A percentile compares a stretch with the other conserved stretches of the same genome.
phyloP scores from a whole-genome alignment of 345 rosid species.

The Garcia nutans region DNA sequence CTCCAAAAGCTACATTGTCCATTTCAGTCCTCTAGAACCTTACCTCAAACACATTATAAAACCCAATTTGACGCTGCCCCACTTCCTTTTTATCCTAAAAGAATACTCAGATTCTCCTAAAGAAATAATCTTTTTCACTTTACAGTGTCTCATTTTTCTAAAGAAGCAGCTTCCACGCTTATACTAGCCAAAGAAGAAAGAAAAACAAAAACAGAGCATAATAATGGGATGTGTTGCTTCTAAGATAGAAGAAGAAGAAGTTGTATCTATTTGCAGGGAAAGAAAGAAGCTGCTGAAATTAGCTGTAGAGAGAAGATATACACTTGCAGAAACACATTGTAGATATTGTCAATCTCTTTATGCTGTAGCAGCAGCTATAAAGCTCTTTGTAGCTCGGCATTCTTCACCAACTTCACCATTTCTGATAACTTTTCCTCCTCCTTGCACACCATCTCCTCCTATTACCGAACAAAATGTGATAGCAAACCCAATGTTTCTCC shows the following conservation, averaged over 20 bases:
- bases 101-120: constrained; percentile 26
- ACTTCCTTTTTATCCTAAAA: constrained; percentile 29
- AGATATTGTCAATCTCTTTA: constrained; percentile 63
- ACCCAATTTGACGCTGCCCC: constrained; percentile 29
- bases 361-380: constrained; percentile 66
- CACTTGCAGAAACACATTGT: constrained; percentile 64
- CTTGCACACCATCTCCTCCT: constrained; percentile 27
- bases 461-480: constrained; percentile 32
- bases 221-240: constrained; percentile 74
- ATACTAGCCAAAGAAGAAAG: constrained; percentile 12
- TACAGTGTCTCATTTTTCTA: constrained; percentile 17
- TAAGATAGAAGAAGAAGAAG: constrained; percentile 62
- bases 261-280: constrained; percentile 65
- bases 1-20: constrained; percentile 21
- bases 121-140: constrained; percentile 36
- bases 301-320: constrained; percentile 58
- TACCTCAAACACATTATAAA: constrained; percentile 11
- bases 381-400: constrained; percentile 72
- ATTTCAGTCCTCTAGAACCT: constrained; percentile 3
- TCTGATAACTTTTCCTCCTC: constrained; percentile 56
- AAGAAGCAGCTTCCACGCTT: constrained; percentile 25
- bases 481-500: constrained; percentile 55
- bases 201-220: neutral
- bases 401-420: constrained; percentile 64
- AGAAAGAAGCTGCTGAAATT: constrained; percentile 57